These are phyloP conservation scores for Metarhizium sp. DNA, from an alignment of 2,329 filamentous ascomycete species.

Conservation along the genomic window DNA sequence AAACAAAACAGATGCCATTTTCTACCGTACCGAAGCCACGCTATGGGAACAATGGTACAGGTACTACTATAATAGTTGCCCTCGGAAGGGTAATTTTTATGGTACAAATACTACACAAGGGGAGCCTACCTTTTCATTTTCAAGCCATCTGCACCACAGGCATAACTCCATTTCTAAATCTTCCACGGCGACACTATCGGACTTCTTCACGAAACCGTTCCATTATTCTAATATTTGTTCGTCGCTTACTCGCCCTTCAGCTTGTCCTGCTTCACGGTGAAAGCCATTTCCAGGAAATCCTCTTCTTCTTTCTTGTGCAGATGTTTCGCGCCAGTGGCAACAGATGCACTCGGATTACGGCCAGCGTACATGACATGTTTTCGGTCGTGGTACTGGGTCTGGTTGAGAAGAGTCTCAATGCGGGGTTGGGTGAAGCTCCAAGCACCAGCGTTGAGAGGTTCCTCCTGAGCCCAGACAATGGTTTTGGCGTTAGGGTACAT, in stretches of 20 bases:
- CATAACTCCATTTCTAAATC: not conserved
- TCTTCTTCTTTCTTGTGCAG: slow-evolving; percentile 88
- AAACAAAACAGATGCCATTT: slow-evolving; percentile 4
- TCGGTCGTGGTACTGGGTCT: slow-evolving; percentile 84
- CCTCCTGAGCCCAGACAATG: slow-evolving; percentile 95
- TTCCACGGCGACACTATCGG: not conserved
- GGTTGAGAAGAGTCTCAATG: slow-evolving; percentile 90
- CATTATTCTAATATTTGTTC: not conserved
- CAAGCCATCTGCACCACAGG: not conserved
- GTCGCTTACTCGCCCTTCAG: slow-evolving; percentile 52
- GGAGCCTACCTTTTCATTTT: not conserved
- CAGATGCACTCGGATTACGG: slow-evolving; percentile 83
- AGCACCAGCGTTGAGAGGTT: slow-evolving; percentile 92
- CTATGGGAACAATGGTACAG: slow-evolving; percentile 4
- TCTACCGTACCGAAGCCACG: slow-evolving; percentile 6
- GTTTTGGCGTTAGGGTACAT: slow-evolving; percentile 95
- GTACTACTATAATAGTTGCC: slow-evolving; percentile 1
- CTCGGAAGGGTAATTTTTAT: slow-evolving; percentile 5
- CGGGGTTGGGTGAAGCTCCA: slow-evolving; percentile 97
- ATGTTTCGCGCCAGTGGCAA: slow-evolving; percentile 86
- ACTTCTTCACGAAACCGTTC: slow-evolving; percentile 6
- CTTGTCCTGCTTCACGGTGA: slow-evolving; percentile 57
- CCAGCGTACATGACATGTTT: slow-evolving; percentile 98
- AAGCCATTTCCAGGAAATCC: slow-evolving; percentile 62
- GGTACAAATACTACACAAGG: slow-evolving; percentile 9